Percentiles rank a stretch among this genome's conserved stretches.
Conservation (phyloP, 208 protist genomes). For the Crithidia sp. region DNA sequence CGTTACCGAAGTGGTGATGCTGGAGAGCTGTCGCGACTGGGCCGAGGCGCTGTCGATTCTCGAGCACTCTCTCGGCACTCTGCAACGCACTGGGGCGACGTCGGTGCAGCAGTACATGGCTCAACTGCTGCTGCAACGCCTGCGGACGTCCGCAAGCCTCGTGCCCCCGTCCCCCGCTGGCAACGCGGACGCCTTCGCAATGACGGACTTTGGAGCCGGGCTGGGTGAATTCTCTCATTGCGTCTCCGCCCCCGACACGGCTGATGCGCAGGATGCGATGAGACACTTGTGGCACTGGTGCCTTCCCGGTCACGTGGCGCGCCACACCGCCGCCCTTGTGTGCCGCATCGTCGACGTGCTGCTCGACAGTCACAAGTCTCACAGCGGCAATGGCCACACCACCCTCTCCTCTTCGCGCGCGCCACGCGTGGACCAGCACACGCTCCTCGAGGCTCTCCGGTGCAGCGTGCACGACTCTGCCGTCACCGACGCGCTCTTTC, state of each 20-base stretch:
- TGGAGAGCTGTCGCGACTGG: conserved; percentile 37
- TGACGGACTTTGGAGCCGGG: not conserved
- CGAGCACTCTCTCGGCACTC: conserved; percentile 50
- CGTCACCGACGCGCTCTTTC: conserved; percentile 46
- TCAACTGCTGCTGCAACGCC: conserved; percentile 33
- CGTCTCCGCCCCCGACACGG: not conserved
- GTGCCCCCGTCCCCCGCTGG: not conserved
- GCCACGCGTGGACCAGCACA: conserved; percentile 47
- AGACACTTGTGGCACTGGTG: conserved; percentile 7
- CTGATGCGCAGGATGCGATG: not conserved
- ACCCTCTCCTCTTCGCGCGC: not conserved
- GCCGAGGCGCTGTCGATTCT: conserved; percentile 35
- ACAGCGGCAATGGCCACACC: not conserved
- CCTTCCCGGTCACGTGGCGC: not conserved
- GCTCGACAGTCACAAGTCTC: not conserved
- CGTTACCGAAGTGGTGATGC: conserved; percentile 50
- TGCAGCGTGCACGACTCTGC: conserved; percentile 44
- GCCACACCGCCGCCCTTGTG: conserved; percentile 23
- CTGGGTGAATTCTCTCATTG: conserved; percentile 24
- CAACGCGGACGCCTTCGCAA: not conserved
- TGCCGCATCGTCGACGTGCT: conserved; percentile 29
- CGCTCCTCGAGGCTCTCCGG: conserved; percentile 59
- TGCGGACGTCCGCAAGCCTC: conserved; percentile 8
- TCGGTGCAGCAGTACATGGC: conserved; percentile 60
- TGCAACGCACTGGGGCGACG: conserved; percentile 40